phyloP scores from a whole-genome alignment of 1,139 yeast genomes.

The Yamadazyma blattariae region DNA sequence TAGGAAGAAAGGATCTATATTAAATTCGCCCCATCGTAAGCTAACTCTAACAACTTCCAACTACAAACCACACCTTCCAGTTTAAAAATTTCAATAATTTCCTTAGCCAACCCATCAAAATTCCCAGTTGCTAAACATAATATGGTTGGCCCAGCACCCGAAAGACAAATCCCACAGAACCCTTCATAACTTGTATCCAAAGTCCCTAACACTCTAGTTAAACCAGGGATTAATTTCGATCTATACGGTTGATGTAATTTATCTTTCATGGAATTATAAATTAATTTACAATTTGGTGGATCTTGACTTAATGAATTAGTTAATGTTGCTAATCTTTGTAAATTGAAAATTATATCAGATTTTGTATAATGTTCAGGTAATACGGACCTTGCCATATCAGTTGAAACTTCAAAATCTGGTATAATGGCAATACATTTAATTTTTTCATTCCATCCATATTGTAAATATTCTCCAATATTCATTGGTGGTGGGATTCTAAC shows the following conservation, averaged over 20 bases:
- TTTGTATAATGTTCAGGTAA: constrained; percentile 79
- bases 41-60: constrained; percentile 84
- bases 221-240: constrained; percentile 85
- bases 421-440: constrained; percentile 88
- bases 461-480: constrained; percentile 84
- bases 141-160: constrained; percentile 98
- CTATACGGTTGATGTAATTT: constrained; percentile 95
- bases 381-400: constrained; percentile 87
- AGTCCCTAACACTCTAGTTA: constrained; percentile 73
- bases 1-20: no score
- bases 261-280: constrained; percentile 95
- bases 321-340: constrained; percentile 49
- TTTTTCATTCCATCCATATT: constrained; percentile 77
- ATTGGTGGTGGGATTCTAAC: constrained; percentile 58
- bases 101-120: constrained; percentile 78
- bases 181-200: constrained; percentile 73
- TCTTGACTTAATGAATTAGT: constrained; percentile 78
- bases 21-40: constrained; percentile 90
- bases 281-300: constrained; percentile 78
- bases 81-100: constrained; percentile 67
- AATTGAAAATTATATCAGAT: constrained; percentile 82
- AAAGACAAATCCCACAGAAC: constrained; percentile 85
- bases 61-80: constrained; percentile 66
- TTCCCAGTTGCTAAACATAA: constrained; percentile 88
- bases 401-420: constrained; percentile 91